Percentiles rank a stretch among this genome's conserved stretches.
Evolutionary conservation across 306 rosid species (phyloP).

Genomic region (Fragaria iinumae): DNA sequence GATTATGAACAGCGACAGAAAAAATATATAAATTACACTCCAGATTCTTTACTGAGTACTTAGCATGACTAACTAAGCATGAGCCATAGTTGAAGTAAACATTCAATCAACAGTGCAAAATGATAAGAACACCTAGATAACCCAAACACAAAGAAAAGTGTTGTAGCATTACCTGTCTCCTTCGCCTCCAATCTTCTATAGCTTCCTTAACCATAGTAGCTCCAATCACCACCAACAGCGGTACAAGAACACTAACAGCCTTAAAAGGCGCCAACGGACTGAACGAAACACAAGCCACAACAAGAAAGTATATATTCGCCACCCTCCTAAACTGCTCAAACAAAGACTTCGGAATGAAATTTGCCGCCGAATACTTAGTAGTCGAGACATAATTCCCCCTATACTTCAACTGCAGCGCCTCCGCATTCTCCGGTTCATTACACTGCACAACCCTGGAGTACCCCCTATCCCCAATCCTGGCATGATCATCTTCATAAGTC

Average conservation of each 20-base stretch:
- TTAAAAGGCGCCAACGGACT: conserved; percentile 81
- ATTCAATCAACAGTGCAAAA: not conserved
- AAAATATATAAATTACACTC: not conserved
- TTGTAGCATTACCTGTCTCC: conserved; percentile 57
- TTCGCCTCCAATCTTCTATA: conserved; percentile 94
- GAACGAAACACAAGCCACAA: conserved; percentile 81
- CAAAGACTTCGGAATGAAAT: conserved; percentile 76
- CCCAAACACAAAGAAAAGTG: not conserved
- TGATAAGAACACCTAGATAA: not conserved
- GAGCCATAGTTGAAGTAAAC: not conserved
- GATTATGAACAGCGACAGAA: not conserved
- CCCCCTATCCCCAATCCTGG: conserved; percentile 67
- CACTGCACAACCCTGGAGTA: conserved; percentile 70
- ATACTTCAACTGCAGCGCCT: conserved; percentile 52
- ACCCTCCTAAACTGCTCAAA: conserved; percentile 94
- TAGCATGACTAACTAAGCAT: not conserved
- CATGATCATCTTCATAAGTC: conserved; percentile 37
- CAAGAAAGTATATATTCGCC: conserved; percentile 83
- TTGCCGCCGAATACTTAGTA: conserved; percentile 66
- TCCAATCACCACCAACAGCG: conserved; percentile 71
- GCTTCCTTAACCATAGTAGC: conserved; percentile 87
- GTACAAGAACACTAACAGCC: conserved; percentile 59
- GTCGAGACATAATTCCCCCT: conserved; percentile 76
- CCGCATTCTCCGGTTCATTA: conserved; percentile 56
- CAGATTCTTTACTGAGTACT: not conserved